Evolutionary conservation across 352 stramenopile genomes (phyloP).

Genomic region (Globisporangium takayamanum): DNA sequence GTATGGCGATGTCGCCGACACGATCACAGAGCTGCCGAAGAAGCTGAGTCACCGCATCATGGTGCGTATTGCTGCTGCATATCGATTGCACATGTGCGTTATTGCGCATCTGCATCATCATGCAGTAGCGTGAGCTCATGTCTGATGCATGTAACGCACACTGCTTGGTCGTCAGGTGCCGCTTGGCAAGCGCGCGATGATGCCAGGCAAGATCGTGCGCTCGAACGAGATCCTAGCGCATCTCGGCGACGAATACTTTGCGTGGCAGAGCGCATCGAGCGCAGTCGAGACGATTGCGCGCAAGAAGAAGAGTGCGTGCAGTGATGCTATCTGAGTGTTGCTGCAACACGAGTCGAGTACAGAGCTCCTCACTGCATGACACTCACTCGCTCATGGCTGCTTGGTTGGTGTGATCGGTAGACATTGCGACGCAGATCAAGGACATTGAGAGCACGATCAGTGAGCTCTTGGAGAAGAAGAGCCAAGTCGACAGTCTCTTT

Average conservation of each 20-base stretch:
- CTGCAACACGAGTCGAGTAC: background rate
- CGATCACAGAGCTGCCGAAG: conserved; percentile 61
- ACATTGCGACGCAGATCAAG: conserved; percentile 43
- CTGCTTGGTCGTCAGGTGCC: conserved; percentile 30
- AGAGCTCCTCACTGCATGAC: background rate
- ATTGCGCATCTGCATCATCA: background rate
- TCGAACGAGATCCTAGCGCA: conserved; percentile 82
- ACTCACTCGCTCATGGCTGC: background rate
- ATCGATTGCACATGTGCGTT: background rate
- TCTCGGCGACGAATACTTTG: conserved; percentile 77
- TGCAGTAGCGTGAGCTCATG: background rate
- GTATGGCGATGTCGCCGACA: conserved; percentile 42
- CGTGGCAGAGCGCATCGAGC: conserved; percentile 61
- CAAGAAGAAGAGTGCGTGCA: conserved; percentile 60
- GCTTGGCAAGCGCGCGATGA: conserved; percentile 78
- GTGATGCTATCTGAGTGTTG: background rate
- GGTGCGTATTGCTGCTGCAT: conserved; percentile 21
- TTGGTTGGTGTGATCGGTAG: conserved; percentile 16
- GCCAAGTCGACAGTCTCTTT: conserved; percentile 52
- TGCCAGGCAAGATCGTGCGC: conserved; percentile 74
- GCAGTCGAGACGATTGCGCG: conserved; percentile 60
- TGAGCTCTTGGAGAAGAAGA: conserved; percentile 53
- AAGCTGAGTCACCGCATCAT: conserved; percentile 79
- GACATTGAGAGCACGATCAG: conserved; percentile 37
- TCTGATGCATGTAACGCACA: background rate